Conservation (phyloP, 257 asterid genomes). For the Nicotiana sylvestris region DNA sequence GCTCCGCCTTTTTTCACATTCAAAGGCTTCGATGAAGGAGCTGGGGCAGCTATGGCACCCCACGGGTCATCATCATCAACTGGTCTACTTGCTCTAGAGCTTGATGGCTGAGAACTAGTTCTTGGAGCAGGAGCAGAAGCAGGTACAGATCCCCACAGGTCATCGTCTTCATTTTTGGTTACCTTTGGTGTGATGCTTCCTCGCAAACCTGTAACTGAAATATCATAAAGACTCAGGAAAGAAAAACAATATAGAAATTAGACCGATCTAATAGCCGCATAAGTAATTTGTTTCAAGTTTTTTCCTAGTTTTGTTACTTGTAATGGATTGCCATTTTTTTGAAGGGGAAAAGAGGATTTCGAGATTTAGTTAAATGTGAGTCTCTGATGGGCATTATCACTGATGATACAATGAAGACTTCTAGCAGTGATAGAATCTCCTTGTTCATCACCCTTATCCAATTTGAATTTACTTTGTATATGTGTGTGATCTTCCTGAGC, state of each 20-base stretch:
- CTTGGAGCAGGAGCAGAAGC: conserved; percentile 38
- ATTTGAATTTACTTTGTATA: neutral
- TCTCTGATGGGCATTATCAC: neutral
- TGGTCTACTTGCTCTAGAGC: conserved; percentile 29
- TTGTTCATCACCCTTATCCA: neutral
- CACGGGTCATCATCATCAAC: conserved; percentile 51
- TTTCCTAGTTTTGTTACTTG: neutral
- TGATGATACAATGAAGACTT: neutral
- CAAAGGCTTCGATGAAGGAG: conserved; percentile 37
- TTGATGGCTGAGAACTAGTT: conserved; percentile 27
- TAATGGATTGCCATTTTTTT: neutral
- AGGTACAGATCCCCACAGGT: conserved; percentile 55
- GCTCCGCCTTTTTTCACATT: conserved; percentile 12
- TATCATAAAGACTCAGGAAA: conserved; percentile 2
- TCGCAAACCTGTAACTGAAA: conserved; percentile 57
- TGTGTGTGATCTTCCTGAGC: too few relatives aligned
- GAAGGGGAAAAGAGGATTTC: neutral
- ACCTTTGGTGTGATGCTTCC: conserved; percentile 39
- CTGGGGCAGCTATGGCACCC: conserved; percentile 51
- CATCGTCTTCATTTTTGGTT: conserved; percentile 47
- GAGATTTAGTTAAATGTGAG: neutral
- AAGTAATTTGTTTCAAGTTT: neutral
- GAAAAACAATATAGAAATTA: neutral
- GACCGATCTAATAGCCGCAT: neutral
- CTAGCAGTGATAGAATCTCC: neutral